Conservation (phyloP, 176 grass and related monocot species). For the Cymbopogon citratus region DNA sequence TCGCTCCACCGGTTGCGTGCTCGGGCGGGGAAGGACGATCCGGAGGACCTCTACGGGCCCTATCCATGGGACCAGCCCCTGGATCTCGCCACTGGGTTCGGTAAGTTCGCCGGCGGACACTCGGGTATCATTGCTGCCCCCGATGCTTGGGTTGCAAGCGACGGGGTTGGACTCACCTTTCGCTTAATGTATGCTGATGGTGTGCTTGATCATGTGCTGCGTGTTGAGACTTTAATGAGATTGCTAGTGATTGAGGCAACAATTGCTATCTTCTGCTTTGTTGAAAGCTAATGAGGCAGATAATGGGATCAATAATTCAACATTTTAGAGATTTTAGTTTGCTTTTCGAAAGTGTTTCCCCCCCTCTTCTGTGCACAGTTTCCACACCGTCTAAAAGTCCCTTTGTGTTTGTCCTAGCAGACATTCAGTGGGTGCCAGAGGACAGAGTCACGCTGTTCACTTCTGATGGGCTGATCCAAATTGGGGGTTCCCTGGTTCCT, state of each 20-base stretch:
- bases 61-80: slow-evolving; percentile 83
- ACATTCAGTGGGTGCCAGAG: slow-evolving; percentile 76
- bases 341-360: not conserved
- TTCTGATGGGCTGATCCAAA: slow-evolving; percentile 83
- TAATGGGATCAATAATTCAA: not conserved
- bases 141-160: not conserved
- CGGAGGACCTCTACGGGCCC: slow-evolving; percentile 71
- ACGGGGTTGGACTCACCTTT: not conserved
- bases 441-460: slow-evolving; percentile 88
- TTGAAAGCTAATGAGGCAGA: not conserved
- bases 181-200: not conserved
- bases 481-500: slow-evolving; percentile 76
- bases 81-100: slow-evolving; percentile 33
- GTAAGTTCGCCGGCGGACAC: not conserved
- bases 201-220: not conserved
- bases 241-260: not conserved
- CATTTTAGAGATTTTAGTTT: not conserved
- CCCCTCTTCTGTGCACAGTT: not conserved
- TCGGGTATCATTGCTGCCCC: not conserved
- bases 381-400: not conserved
- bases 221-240: not conserved
- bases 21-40: slow-evolving; percentile 43
- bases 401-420: slow-evolving; percentile 35
- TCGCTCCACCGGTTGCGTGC: slow-evolving; percentile 35
- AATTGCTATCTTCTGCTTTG: not conserved